Evolutionary conservation across 371 early-diverging fungal species (phyloP).

Genomic region (Mortierella sp.): DNA sequence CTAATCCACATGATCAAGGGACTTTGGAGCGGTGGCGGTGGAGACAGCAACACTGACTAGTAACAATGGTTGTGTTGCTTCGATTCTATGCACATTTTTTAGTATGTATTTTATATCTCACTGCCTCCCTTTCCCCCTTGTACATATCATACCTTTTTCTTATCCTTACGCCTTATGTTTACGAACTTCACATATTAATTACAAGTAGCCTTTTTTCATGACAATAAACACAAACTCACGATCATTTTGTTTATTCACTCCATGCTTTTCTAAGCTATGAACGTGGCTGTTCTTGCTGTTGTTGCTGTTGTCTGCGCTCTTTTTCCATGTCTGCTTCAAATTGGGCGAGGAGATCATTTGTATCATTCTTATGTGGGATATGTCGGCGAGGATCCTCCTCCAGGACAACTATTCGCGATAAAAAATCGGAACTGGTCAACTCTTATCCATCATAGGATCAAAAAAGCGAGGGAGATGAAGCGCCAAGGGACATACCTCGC

Average conservation of each 20-base stretch:
- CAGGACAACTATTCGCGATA: not conserved
- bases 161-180: not conserved
- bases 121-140: not conserved
- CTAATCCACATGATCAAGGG: slow-evolving; percentile 33
- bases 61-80: not conserved
- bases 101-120: not conserved
- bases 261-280: not conserved
- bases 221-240: not conserved
- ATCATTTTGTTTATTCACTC: not conserved
- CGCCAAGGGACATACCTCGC: slow-evolving; percentile 25
- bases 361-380: not conserved
- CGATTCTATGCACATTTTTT: not conserved
- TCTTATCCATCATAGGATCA: not conserved
- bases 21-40: slow-evolving; percentile 28
- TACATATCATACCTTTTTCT: not conserved
- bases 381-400: not conserved
- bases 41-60: not conserved
- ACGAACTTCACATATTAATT: not conserved
- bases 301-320: not conserved
- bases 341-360: slow-evolving; percentile 7
- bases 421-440: not conserved
- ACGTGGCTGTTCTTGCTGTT: not conserved
- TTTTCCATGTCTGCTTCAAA: slow-evolving; percentile 1
- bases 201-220: not conserved
- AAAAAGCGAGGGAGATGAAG: not conserved